phyloP scores from a whole-genome alignment of 2,329 filamentous ascomycete species.

The Ciborinia camelliae region DNA sequence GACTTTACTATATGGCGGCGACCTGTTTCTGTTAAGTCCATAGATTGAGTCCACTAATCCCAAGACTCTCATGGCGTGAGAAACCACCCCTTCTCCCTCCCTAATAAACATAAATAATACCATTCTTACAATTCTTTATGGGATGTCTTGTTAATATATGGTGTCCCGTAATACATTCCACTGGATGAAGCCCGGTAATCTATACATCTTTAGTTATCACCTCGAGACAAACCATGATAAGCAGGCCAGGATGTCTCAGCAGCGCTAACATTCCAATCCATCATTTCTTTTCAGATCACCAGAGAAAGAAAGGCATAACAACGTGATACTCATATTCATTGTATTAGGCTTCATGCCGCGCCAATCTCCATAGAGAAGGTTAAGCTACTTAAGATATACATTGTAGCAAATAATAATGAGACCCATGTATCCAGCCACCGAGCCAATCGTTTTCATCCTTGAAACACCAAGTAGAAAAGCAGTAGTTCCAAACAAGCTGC shows the following conservation, averaged over 20 bases:
- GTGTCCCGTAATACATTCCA: neutral
- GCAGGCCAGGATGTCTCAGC: no score
- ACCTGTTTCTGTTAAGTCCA: no score
- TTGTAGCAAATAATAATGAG: neutral
- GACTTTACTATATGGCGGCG: no score
- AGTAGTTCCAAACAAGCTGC: neutral
- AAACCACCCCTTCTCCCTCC: no score
- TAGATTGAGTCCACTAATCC: no score
- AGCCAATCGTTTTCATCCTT: neutral
- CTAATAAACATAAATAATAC: neutral
- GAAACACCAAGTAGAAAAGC: neutral
- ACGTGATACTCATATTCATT: neutral
- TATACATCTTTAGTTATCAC: neutral
- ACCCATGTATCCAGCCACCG: neutral
- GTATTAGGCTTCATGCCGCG: neutral
- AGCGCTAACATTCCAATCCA: neutral
- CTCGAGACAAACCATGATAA: neutral
- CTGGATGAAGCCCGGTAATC: no score
- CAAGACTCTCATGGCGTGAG: no score
- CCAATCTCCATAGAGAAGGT: neutral
- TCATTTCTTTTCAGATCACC: neutral
- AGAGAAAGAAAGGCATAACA: neutral
- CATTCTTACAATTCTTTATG: neutral
- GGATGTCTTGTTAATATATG: neutral
- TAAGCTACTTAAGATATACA: neutral